Base-by-base conservation (phyloP, 2,329 filamentous ascomycete species). In the Calonectria fujianensis region DNA sequence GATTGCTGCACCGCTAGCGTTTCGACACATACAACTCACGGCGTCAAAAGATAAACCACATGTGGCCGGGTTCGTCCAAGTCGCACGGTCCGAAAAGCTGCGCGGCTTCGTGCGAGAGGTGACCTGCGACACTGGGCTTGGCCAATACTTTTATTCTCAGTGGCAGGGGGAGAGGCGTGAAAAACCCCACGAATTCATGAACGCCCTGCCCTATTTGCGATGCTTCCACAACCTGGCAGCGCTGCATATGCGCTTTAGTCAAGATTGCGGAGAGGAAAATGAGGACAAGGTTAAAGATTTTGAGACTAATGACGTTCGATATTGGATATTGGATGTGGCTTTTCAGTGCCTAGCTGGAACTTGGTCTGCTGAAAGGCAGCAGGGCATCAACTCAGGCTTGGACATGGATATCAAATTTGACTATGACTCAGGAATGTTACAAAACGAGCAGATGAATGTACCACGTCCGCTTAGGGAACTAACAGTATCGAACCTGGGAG, bases 291-390 rank as follows among this genome's bases (percentile, higher is more conserved):
- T 27, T 3, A 6, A 16, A 3, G 14, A 29, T 29, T 61, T 63
- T 50, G 73, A 76, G 29, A 48, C 52, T 1, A 29, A 14, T 1
- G 41, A 69, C 16, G 41, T 76, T 24, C 66, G 75, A 7, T 67
- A 52, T n/a, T 51, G 54, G 5, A 50, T 78, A 2, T 37, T 77
- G 4, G 45, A 75, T 27, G 70, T 54, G 3, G 16, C 78, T 7
- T 78, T 76, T 45, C 50, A 63, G 2, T 75, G 65, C 20, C 41
- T 78, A 0, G 76, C 67, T 6, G 73, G 73, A 0, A 64, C 67
- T 7, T 74, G 70, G 72, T 45, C 45, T 13, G 35, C 27, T 8
- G 10, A 63, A 20, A 7, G 31, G 13, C 72, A 74, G 20, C 5
- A 11, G 9, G 27, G 50, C 14, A 51, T 69, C 20, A 70, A 69